A percentile compares a stretch with the other conserved stretches of the same genome.
Conservation (phyloP, 169 alveolate species). For the Amoebophrya sp. region DNA sequence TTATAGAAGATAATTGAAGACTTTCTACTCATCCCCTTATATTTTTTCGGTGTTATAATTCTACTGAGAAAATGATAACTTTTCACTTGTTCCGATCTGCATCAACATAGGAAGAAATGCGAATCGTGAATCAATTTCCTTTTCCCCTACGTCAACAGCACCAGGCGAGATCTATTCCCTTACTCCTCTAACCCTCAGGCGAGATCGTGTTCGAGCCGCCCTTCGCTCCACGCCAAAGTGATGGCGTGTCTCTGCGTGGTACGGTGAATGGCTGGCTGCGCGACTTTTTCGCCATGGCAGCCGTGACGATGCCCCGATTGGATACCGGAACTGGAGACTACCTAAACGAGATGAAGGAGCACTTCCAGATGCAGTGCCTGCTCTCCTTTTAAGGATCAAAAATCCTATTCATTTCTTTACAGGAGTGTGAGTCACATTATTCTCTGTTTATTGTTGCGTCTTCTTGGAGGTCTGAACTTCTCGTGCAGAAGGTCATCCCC, state of each 20-base stretch:
- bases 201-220: constrained; percentile 49
- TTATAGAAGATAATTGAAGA: constrained; percentile 35
- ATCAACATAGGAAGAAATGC: too few species aligned
- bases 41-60: not conserved
- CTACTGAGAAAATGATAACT: not conserved
- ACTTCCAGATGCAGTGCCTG: constrained; percentile 62
- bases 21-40: not conserved
- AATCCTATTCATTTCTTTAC: too few species aligned
- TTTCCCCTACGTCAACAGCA: not conserved
- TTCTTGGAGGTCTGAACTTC: too few species aligned
- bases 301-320: not conserved
- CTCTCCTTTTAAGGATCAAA: too few species aligned
- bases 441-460: too few species aligned
- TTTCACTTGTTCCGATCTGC: too few species aligned
- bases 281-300: constrained; percentile 62
- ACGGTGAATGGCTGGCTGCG: constrained; percentile 71
- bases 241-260: constrained; percentile 54
- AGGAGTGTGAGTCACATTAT: too few species aligned
- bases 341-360: constrained; percentile 52
- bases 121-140: not conserved
- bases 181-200: too few species aligned
- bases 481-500: too few species aligned
- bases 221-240: constrained; percentile 32
- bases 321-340: not conserved
- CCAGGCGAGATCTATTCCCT: too few species aligned